phyloP scores from a whole-genome alignment of 192 early-diverging fungal genomes.

The Coemansia sp. region DNA sequence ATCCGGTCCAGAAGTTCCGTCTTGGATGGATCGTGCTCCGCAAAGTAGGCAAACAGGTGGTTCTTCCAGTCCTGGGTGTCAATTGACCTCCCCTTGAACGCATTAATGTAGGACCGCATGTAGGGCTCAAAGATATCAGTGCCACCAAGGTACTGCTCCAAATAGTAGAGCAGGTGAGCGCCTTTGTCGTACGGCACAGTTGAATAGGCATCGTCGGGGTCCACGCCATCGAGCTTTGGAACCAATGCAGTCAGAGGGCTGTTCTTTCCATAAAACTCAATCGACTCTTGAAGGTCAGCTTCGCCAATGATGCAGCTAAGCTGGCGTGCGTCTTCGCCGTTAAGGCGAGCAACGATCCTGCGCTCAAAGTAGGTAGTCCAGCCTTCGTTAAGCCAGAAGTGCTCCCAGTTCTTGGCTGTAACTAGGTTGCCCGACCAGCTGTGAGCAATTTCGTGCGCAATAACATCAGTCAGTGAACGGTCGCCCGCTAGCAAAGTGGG shows the following conservation, averaged over 20 bases:
- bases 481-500: conserved; percentile 95
- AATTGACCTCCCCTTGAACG: conserved; percentile 86
- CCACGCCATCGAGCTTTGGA: conserved; percentile 69
- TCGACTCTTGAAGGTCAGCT: conserved; percentile 69
- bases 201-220: conserved; percentile 83
- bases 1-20: conserved; percentile 71
- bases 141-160: conserved; percentile 87
- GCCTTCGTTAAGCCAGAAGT: conserved; percentile 95
- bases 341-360: conserved; percentile 79
- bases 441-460: conserved; percentile 93
- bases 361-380: conserved; percentile 93
- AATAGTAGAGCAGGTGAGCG: conserved; percentile 88
- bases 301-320: conserved; percentile 86
- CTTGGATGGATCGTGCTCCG: conserved; percentile 61
- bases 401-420: conserved; percentile 77
- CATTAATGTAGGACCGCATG: conserved; percentile 73
- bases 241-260: conserved; percentile 69
- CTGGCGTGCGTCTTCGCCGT: conserved; percentile 74
- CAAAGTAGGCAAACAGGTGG: conserved; percentile 79
- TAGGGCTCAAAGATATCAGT: conserved; percentile 82
- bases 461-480: conserved; percentile 87
- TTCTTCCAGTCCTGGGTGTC: conserved; percentile 86
- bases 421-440: conserved; percentile 90
- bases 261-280: conserved; percentile 64
- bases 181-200: conserved; percentile 95